phyloP scores from a whole-genome alignment of 2,329 filamentous ascomycete species.

The Cercospora citrullina region DNA sequence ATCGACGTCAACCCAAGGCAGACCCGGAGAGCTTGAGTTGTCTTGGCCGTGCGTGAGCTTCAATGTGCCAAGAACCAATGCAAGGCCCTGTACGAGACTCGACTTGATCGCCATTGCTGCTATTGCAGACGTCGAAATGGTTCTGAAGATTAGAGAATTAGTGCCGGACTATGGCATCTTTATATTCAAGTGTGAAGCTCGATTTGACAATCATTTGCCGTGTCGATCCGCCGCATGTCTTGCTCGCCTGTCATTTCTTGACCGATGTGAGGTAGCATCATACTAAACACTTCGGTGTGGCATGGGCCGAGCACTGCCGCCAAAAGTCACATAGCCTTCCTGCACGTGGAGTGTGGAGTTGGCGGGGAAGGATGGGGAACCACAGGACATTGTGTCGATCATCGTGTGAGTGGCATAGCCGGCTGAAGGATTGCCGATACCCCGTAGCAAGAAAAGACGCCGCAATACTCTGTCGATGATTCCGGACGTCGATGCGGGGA shows the following conservation, averaged over 20 bases:
- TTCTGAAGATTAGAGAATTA: neutral
- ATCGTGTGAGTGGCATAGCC: neutral
- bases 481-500: neutral
- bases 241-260: neutral
- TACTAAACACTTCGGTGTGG: neutral
- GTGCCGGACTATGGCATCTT: neutral
- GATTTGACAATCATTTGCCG: neutral
- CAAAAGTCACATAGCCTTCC: neutral
- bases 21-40: conserved; percentile 8
- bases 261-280: neutral
- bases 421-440: neutral
- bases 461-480: neutral
- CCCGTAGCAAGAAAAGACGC: neutral
- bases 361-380: neutral
- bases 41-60: neutral
- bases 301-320: neutral
- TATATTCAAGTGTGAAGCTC: neutral
- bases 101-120: neutral
- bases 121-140: neutral
- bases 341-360: neutral
- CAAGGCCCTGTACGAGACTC: neutral
- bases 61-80: neutral
- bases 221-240: neutral
- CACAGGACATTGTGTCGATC: neutral
- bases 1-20: neutral